These are phyloP conservation scores for Trifolium repens DNA, from an alignment of 306 rosid genomes.

Conservation along the genomic window DNA sequence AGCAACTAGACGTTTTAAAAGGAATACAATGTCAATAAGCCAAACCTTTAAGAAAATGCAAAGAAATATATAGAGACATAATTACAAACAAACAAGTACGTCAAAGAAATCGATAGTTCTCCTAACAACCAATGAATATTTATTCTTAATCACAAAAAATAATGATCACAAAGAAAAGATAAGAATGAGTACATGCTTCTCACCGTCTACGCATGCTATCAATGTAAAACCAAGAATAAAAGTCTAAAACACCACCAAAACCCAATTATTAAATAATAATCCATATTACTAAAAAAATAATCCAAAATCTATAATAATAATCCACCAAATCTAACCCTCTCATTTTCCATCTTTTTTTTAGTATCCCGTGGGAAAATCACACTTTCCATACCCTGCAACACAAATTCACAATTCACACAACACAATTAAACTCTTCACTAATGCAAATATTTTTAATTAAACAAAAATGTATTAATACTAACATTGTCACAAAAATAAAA, in stretches of 20 bases:
- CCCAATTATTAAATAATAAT: neutral
- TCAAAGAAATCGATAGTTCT: conserved; percentile 35
- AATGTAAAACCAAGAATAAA: neutral
- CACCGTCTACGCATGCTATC: neutral
- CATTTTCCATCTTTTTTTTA: conserved; percentile 28
- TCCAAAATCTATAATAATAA: neutral
- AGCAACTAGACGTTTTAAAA: neutral
- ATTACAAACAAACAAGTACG: conserved; percentile 46
- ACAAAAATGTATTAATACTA: neutral
- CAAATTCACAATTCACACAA: neutral
- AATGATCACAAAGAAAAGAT: conserved; percentile 21
- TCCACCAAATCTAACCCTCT: conserved; percentile 30
- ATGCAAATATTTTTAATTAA: neutral
- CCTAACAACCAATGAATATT: conserved; percentile 21
- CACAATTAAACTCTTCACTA: neutral
- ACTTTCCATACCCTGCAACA: conserved; percentile 63
- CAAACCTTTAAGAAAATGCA: conserved; percentile 12
- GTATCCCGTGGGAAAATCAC: conserved; percentile 64
- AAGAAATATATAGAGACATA: conserved; percentile 13
- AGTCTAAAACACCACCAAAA: neutral
- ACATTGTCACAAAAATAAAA: neutral
- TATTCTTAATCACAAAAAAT: neutral
- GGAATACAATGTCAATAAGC: neutral
- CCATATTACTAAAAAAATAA: neutral
- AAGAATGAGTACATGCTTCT: neutral